Conservation (phyloP, 2,329 filamentous ascomycete species). For the Venturia asperata region DNA sequence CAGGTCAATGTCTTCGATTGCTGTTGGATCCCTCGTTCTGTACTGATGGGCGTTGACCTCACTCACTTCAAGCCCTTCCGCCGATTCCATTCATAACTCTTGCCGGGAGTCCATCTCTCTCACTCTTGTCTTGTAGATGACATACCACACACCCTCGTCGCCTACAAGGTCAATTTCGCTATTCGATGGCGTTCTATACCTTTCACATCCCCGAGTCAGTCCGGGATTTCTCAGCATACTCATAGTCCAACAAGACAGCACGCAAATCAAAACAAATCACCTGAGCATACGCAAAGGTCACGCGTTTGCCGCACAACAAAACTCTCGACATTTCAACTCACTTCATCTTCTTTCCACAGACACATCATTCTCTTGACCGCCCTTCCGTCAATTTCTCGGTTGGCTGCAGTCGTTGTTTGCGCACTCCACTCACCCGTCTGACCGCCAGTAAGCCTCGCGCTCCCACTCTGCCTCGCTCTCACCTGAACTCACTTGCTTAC, state of each 20-base stretch:
- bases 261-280: neutral
- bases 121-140: neutral
- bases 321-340: neutral
- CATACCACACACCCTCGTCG: neutral
- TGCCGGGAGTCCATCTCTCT: neutral
- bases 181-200: neutral
- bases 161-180: neutral
- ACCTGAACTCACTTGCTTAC: neutral
- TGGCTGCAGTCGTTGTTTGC: conserved; percentile 10
- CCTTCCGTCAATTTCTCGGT: neutral
- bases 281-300: neutral
- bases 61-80: neutral
- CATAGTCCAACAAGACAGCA: neutral
- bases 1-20: neutral
- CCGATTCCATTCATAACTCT: neutral
- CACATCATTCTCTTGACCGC: conserved; percentile 3
- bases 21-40: neutral
- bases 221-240: neutral
- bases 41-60: neutral
- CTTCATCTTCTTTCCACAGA: neutral
- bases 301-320: conserved; percentile 3
- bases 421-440: conserved; percentile 1
- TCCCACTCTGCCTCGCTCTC: neutral
- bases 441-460: neutral
- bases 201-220: no score